Percentiles rank a stretch among this genome's conserved stretches.
Evolutionary conservation across 1,284 basidiomycete species (phyloP).

Genomic region (Fistulina hepatica): DNA sequence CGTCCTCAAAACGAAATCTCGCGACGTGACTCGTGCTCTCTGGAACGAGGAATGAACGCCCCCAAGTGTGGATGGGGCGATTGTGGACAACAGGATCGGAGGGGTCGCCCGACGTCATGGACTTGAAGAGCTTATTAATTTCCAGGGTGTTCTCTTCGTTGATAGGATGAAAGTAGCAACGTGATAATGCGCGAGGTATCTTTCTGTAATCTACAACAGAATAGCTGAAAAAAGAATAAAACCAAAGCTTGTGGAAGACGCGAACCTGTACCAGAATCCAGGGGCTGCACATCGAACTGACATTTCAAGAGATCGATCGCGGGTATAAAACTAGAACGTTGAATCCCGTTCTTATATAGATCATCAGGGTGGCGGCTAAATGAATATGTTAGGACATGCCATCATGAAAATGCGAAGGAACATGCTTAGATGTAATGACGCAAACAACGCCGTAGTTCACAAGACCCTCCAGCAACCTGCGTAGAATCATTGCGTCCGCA

Average conservation of each 20-base stretch:
- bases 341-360: conserved; percentile 98
- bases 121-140: conserved; percentile 75
- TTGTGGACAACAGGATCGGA: conserved; percentile 48
- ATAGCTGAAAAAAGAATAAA: conserved; percentile 10
- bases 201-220: conserved; percentile 78
- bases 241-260: background rate
- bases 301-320: conserved; percentile 91
- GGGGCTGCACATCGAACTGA: conserved; percentile 78
- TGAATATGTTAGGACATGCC: conserved; percentile 3
- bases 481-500: conserved; percentile 96
- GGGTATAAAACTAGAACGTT: conserved; percentile 92
- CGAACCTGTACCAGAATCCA: conserved; percentile 88
- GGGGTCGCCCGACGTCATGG: conserved; percentile 50
- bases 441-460: conserved; percentile 85
- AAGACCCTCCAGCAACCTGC: conserved; percentile 79
- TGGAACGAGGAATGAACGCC: conserved; percentile 72
- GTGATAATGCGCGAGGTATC: conserved; percentile 79
- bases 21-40: conserved; percentile 73
- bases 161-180: conserved; percentile 85
- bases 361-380: conserved; percentile 93
- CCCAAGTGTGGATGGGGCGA: conserved; percentile 79
- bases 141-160: conserved; percentile 54
- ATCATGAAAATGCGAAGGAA: background rate
- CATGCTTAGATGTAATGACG: conserved; percentile 94
- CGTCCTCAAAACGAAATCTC: conserved; percentile 77